These are phyloP conservation scores for Piper betle DNA, from an alignment of 164 flowering plant species.

Conservation along the genomic window DNA sequence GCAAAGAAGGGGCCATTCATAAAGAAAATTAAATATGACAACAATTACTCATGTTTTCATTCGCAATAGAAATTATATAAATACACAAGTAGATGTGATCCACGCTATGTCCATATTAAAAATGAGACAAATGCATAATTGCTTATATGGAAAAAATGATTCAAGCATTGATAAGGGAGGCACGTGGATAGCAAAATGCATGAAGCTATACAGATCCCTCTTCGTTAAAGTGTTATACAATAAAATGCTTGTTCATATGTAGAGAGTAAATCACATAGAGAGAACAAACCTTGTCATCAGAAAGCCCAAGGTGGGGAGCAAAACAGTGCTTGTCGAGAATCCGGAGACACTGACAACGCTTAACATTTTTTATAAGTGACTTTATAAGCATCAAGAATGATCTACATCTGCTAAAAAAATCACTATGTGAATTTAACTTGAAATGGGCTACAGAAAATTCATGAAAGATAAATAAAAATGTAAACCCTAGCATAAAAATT, in stretches of 20 bases:
- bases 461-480: background rate
- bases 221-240: background rate
- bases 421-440: background rate
- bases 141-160: too few species aligned
- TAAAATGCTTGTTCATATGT: background rate
- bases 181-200: background rate
- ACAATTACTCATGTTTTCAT: too few species aligned
- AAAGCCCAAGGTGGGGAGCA: too few species aligned
- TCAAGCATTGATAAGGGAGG: too few species aligned
- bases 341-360: background rate
- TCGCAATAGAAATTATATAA: background rate
- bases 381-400: background rate
- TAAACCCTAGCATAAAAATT: background rate
- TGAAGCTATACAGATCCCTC: background rate
- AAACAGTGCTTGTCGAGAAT: slow-evolving; percentile 1
- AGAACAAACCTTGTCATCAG: background rate
- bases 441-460: background rate
- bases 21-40: background rate
- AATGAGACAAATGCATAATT: too few species aligned
- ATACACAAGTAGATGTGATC: too few species aligned
- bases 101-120: too few species aligned
- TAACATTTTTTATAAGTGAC: background rate
- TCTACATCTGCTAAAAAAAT: background rate
- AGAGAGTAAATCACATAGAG: too few species aligned
- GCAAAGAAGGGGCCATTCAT: too few species aligned